Evolutionary conservation across 2,329 filamentous ascomycete species (phyloP).

Genomic region (Nannizziopsis barbatae): DNA sequence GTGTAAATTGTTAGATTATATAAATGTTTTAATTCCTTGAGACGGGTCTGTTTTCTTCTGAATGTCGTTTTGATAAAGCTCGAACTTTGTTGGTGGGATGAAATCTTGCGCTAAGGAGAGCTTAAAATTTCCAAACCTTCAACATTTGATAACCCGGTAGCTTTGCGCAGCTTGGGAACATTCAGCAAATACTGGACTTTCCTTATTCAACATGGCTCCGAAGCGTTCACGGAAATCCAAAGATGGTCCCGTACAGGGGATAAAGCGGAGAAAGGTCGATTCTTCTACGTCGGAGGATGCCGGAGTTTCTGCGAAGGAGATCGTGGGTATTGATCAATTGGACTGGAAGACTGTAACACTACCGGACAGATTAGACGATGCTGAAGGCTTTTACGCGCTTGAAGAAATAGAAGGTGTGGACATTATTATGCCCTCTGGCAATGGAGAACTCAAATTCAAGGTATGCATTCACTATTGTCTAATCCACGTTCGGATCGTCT

Average conservation of each 20-base stretch:
- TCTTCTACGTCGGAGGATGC: constrained; percentile 15
- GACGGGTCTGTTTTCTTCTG: too few relatives aligned
- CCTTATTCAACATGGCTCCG: constrained; percentile 16
- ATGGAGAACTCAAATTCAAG: constrained; percentile 38
- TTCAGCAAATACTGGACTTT: neutral
- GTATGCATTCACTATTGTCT: constrained; percentile 17
- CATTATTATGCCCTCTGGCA: constrained; percentile 53
- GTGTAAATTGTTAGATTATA: too few relatives aligned
- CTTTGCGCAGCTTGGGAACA: neutral
- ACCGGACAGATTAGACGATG: constrained; percentile 71
- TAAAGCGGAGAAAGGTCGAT: constrained; percentile 28
- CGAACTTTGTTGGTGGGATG: too few relatives aligned
- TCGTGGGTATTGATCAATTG: constrained; percentile 41
- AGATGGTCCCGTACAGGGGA: constrained; percentile 20
- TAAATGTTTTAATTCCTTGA: too few relatives aligned
- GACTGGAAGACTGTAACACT: constrained; percentile 54
- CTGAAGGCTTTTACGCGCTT: constrained; percentile 84
- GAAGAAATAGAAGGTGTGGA: constrained; percentile 90
- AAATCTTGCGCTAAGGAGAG: too few relatives aligned
- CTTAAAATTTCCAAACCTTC: too few relatives aligned
- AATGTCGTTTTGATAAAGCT: neutral
- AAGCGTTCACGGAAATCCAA: constrained; percentile 29
- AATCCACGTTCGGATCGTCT: neutral
- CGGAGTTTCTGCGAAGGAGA: constrained; percentile 20
- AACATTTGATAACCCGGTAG: neutral